Conservation (phyloP, 805 yeast genomes). For the Wickerhamiella vanderwaltii region DNA sequence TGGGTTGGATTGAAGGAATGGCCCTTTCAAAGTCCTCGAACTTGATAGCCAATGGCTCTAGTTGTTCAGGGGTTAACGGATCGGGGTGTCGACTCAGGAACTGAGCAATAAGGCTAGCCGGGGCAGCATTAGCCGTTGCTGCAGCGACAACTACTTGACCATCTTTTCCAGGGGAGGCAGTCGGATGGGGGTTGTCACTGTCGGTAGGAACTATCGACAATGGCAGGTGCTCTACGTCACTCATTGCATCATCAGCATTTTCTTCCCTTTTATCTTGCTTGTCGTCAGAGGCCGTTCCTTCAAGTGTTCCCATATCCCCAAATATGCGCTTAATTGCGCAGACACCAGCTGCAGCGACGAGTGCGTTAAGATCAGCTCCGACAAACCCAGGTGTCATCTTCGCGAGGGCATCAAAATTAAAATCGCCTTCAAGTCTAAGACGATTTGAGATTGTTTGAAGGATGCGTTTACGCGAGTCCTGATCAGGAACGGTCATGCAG, state of each 20-base stretch:
- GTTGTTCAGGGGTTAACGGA: conserved; percentile 63
- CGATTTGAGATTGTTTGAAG: conserved; percentile 57
- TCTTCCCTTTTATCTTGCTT: conserved; percentile 4
- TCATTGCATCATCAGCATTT: not conserved
- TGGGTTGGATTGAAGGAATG: conserved; percentile 87
- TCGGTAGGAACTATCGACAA: conserved; percentile 6
- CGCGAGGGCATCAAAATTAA: conserved; percentile 64
- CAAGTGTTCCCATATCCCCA: conserved; percentile 29
- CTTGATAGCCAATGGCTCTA: conserved; percentile 62
- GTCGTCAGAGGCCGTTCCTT: conserved; percentile 22
- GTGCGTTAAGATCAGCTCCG: conserved; percentile 91
- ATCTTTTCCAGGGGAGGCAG: not conserved
- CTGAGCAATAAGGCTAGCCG: conserved; percentile 17
- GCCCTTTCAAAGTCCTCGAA: conserved; percentile 75
- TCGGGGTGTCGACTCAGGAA: conserved; percentile 66
- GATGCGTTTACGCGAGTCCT: conserved; percentile 63
- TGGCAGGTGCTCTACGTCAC: conserved; percentile 4
- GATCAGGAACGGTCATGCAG: conserved; percentile 88
- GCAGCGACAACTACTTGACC: conserved; percentile 3
- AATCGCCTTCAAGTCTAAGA: conserved; percentile 51
- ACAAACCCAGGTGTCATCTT: conserved; percentile 95
- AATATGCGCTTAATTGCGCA: conserved; percentile 88
- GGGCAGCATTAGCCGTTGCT: not conserved
- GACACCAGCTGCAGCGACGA: conserved; percentile 90
- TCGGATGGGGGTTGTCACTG: conserved; percentile 5